phyloP scores from a whole-genome alignment of 257 asterid genomes.

The Rauvolfia tetraphylla region DNA sequence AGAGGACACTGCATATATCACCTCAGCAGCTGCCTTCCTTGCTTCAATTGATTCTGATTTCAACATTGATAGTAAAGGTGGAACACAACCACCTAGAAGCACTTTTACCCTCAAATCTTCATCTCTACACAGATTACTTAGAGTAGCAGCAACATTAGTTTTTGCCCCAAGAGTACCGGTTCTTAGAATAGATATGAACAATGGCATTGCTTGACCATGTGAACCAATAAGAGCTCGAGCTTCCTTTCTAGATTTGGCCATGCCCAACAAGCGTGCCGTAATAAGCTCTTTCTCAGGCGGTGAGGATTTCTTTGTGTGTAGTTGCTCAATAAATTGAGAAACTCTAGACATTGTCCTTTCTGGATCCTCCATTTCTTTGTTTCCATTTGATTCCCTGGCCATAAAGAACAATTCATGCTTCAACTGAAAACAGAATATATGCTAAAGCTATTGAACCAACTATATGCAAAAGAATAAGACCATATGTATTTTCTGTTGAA shows the following conservation, averaged over 20 bases:
- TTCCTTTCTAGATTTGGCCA: conserved; percentile 77
- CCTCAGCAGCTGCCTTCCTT: conserved; percentile 88
- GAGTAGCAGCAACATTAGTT: conserved; percentile 61
- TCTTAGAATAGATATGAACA: conserved; percentile 75
- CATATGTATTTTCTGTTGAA: background rate
- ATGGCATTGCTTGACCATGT: conserved; percentile 84
- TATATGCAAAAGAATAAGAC: conserved; percentile 1
- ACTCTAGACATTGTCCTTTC: conserved; percentile 58
- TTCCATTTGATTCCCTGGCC: conserved; percentile 69
- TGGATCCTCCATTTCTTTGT: conserved; percentile 63
- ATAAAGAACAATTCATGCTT: conserved; percentile 11
- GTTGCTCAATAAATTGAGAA: conserved; percentile 72
- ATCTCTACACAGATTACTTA: conserved; percentile 65
- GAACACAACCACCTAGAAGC: conserved; percentile 88
- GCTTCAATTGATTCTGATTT: conserved; percentile 64
- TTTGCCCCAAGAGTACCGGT: conserved; percentile 65
- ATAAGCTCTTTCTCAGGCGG: conserved; percentile 75
- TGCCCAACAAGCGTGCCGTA: conserved; percentile 83
- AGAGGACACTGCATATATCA: conserved; percentile 62
- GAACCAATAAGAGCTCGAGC: conserved; percentile 76
- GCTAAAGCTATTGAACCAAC: background rate
- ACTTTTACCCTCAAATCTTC: conserved; percentile 78
- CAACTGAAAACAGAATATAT: background rate
- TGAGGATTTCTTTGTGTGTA: conserved; percentile 61
- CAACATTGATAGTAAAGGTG: conserved; percentile 71